These are phyloP conservation scores for Magnusiomyces clavatus DNA, from an alignment of 1,139 yeast genomes.

Conservation along the genomic window DNA sequence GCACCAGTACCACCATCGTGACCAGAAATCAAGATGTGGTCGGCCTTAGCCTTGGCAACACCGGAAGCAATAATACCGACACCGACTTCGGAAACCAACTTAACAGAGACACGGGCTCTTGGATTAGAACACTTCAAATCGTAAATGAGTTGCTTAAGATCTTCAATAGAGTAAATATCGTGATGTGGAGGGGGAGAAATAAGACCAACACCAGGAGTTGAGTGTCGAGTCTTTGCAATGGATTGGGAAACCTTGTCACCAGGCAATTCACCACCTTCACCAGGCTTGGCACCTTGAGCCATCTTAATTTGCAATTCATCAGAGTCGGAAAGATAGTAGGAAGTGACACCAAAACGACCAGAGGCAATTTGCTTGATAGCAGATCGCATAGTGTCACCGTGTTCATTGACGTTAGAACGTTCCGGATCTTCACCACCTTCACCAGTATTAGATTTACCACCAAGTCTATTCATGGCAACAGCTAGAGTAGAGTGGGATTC, in stretches of 20 bases:
- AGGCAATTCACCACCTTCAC: constrained; percentile 99
- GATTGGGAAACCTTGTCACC: constrained; percentile 84
- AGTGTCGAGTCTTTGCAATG: constrained; percentile 93
- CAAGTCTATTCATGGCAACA: constrained; percentile 96
- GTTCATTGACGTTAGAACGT: constrained; percentile 66
- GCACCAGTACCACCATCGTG: constrained; percentile 99
- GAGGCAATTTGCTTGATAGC: constrained; percentile 97
- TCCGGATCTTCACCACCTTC: constrained; percentile 99
- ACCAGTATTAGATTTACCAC: constrained; percentile 97
- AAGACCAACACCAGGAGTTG: constrained; percentile 94
- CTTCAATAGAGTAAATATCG: constrained; percentile 96
- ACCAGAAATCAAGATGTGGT: constrained; percentile 89
- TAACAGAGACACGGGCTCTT: constrained; percentile 92
- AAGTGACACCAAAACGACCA: constrained; percentile 96
- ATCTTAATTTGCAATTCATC: constrained; percentile 96
- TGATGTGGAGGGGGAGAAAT: constrained; percentile 99
- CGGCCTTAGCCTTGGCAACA: constrained; percentile 98
- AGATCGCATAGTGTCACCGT: constrained; percentile 97
- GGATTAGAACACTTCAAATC: constrained; percentile 97
- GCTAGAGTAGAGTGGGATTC: constrained; percentile 97
- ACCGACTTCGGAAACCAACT: constrained; percentile 95
- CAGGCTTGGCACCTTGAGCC: constrained; percentile 99
- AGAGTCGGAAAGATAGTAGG: constrained; percentile 88
- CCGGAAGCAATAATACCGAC: constrained; percentile 99
- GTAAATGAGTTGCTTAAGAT: constrained; percentile 90